Percentiles rank a stretch among this genome's conserved stretches.
These are phyloP conservation scores for Colletotrichum musicola DNA, from an alignment of 2,329 filamentous ascomycete species.

Conservation along the genomic window DNA sequence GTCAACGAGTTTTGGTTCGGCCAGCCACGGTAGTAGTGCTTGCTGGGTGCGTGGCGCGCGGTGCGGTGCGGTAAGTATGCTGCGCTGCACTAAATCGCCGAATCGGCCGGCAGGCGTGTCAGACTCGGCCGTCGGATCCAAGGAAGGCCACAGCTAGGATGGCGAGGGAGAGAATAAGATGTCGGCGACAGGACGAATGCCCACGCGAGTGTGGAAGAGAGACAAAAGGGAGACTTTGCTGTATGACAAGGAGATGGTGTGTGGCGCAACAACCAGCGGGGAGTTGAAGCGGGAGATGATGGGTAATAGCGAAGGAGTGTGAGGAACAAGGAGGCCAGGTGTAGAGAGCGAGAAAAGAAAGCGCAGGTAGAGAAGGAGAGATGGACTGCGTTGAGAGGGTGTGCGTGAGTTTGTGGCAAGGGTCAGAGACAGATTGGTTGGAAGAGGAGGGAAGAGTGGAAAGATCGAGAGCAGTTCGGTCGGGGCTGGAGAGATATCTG, in stretches of 20 bases:
- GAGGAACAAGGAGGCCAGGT: too few relatives aligned
- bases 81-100: background rate
- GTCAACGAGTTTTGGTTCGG: constrained; percentile 44
- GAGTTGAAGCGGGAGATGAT: too few relatives aligned
- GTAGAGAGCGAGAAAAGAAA: too few relatives aligned
- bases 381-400: too few relatives aligned
- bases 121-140: constrained; percentile 17
- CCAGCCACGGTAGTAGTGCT: constrained; percentile 45
- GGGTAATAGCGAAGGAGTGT: too few relatives aligned
- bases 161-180: background rate
- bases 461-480: constrained; percentile 23
- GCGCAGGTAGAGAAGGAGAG: too few relatives aligned
- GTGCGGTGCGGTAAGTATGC: constrained; percentile 1
- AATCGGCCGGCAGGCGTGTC: constrained; percentile 27
- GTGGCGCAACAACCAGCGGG: too few relatives aligned
- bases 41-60: constrained; percentile 35
- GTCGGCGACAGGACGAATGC: too few relatives aligned
- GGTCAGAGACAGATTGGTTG: constrained; percentile 11
- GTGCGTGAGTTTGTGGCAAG: background rate
- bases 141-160: background rate
- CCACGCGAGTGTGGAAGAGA: too few relatives aligned
- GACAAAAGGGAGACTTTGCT: too few relatives aligned
- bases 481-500: constrained; percentile 4
- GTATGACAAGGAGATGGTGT: too few relatives aligned
- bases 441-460: constrained; percentile 21